Evolutionary conservation across 164 flowering plant genomes (phyloP), one percentile per base, ranked within the genome.

Genomic region (Umbellularia californica): DNA sequence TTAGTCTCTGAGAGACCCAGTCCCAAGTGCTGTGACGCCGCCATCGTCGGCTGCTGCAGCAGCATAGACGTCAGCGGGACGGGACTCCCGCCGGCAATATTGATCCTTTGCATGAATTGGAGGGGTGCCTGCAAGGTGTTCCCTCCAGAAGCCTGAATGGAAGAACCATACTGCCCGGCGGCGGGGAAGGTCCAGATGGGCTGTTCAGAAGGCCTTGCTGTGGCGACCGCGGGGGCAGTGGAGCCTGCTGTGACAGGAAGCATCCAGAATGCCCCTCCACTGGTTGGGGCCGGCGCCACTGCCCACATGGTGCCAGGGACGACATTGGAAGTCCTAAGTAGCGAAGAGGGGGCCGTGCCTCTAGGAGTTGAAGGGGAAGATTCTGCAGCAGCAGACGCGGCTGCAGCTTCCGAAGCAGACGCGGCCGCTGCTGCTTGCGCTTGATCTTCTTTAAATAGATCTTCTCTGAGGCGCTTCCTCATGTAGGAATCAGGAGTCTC

Each of bases 261-360:
- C 95, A 92, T 88, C 93, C 93, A 89, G 72, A 90, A 86, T 14
- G 85, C 86, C 6, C 80, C 79, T 0, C 83, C 90, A 23, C 86
- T 79, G 62, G 14, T 83, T 0, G 88, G 84, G 0, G 85, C 85
- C 0, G 73, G 73, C 14, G 89, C 84, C 69, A 87, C 87, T 2
- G 93, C 91, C 93, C 93, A 87, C 91, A 88, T 85, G 35, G 91
- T 66, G 12, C 88, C 86, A 1, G 89, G 88, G 77, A 85, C 68
- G 20, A 85, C 60, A 28, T 82, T 83, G 0, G 87, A 76, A 1
- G 83, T 7, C 82, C 83, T 77, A 85, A 88, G 70, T 84, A 83
- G 12, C 84, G 86, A 9, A 85, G 73, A 24, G 69, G 86, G 71
- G 3, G 55, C 58, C 65, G 77, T 65, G 62, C 78, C 68, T 33